Base-by-base conservation (phyloP, 305 asterid genomes). In the Fraxinus baroniana region DNA sequence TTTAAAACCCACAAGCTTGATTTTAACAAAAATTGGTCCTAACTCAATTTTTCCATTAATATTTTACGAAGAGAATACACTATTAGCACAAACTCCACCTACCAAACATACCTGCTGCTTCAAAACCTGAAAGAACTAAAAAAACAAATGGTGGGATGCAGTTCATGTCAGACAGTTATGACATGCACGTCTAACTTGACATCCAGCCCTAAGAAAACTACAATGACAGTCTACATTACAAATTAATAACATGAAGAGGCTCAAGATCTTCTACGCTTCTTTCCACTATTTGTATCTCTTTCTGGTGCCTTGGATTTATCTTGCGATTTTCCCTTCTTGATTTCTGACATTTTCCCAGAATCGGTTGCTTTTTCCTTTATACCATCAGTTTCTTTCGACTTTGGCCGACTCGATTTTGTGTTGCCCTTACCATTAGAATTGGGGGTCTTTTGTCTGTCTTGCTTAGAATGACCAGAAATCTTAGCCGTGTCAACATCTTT, bases 321-420 rank as follows among this genome's bases (percentile, higher is more conserved):
- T 71, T 85, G 37, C 4, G 88, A 80, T 89, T 87, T 93, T 46
- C 88, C 89, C 83, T 92, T 94, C 79, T 70, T 66, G 30, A 81
- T 80, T 77, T 87, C 95, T 5, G 89, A 80, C 64, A 88, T 81
- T 84, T 89, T 89, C 9, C 78, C 81, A 55, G 79, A 81, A 30
- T 85, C 90, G 2, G 84, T 70, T 1, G 85, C 77, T 80, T 87
- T 88, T 41, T 86, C 95, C 90, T 89, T 90, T 75, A 36, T 57
- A 76, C 22, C 84, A 18, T 85, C 94, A 52, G 90, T 32, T 76
- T 88, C 94, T 84, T 91, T 93, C 82, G 78, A 90, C 92, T 92
- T 93, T 17, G 97, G 86, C 35, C 87, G 83, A 80, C 89, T 84
- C 44, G 90, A 82, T 84, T 93, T 94, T 37, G 84, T 46, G 84